These are phyloP conservation scores for Cardiospermum halicacabum DNA, from an alignment of 345 rosid genomes.

Conservation along the genomic window DNA sequence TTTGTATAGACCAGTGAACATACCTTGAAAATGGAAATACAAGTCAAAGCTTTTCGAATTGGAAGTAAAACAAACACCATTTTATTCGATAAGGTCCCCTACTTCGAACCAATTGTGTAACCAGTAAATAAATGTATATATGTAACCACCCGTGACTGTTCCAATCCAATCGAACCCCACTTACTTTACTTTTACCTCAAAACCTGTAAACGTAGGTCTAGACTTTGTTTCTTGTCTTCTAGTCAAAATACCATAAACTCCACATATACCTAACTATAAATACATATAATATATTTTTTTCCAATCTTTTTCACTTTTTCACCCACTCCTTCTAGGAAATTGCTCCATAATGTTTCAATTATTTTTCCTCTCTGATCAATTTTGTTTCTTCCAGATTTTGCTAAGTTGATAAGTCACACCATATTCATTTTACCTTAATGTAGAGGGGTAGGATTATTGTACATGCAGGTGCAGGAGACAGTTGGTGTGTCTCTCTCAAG, in stretches of 20 bases:
- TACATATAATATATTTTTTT: too few relatives aligned
- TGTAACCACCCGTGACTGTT: neutral
- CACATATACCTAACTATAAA: too few relatives aligned
- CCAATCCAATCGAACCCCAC: too few relatives aligned
- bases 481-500: too few relatives aligned
- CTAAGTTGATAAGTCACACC: too few relatives aligned
- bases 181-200: neutral
- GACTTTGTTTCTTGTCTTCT: neutral
- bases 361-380: neutral
- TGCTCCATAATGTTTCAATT: neutral
- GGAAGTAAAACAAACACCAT: neutral
- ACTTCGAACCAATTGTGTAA: neutral
- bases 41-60: constrained; percentile 1
- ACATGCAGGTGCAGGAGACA: neutral
- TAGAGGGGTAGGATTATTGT: too few relatives aligned
- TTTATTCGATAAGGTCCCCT: constrained; percentile 8
- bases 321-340: neutral
- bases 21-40: neutral
- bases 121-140: neutral
- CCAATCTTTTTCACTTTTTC: neutral
- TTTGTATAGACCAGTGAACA: neutral
- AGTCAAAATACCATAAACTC: too few relatives aligned
- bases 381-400: too few relatives aligned
- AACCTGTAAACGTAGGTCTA: too few relatives aligned
- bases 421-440: too few relatives aligned